These are phyloP conservation scores for Letharia columbiana DNA, from an alignment of 495 filamentous ascomycete species.

Conservation along the genomic window DNA sequence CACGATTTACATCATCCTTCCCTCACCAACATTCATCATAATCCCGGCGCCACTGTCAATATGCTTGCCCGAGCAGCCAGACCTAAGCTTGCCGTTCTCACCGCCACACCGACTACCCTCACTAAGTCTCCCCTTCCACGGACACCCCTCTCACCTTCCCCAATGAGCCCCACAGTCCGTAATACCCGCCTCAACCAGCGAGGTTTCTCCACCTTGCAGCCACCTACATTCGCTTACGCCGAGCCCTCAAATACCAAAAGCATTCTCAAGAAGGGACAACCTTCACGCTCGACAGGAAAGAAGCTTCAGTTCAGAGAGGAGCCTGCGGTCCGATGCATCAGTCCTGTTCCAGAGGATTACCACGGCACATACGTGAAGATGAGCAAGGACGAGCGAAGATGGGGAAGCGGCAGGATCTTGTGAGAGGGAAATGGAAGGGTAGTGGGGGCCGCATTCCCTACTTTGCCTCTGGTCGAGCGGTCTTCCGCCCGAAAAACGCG, in stretches of 20 bases:
- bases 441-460: not conserved
- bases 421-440: not conserved
- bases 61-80: constrained; percentile 36
- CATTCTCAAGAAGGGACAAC: constrained; percentile 41
- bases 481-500: constrained; percentile 3
- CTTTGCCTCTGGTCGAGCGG: not conserved
- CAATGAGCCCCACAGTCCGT: constrained; percentile 36
- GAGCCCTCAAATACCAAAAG: constrained; percentile 44
- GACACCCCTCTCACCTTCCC: constrained; percentile 39
- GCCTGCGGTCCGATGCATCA: constrained; percentile 44
- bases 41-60: constrained; percentile 15
- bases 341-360: constrained; percentile 46
- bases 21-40: not conserved
- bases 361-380: constrained; percentile 45
- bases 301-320: constrained; percentile 41
- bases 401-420: constrained; percentile 25
- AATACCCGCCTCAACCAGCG: constrained; percentile 31
- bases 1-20: not conserved
- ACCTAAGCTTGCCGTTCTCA: constrained; percentile 43
- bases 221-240: constrained; percentile 35
- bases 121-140: constrained; percentile 41
- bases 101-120: constrained; percentile 31
- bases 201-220: constrained; percentile 36
- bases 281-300: constrained; percentile 29
- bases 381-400: constrained; percentile 42